Conservation (phyloP, 2,329 filamentous ascomycete species). For the Ophioceras dolichostomum region DNA sequence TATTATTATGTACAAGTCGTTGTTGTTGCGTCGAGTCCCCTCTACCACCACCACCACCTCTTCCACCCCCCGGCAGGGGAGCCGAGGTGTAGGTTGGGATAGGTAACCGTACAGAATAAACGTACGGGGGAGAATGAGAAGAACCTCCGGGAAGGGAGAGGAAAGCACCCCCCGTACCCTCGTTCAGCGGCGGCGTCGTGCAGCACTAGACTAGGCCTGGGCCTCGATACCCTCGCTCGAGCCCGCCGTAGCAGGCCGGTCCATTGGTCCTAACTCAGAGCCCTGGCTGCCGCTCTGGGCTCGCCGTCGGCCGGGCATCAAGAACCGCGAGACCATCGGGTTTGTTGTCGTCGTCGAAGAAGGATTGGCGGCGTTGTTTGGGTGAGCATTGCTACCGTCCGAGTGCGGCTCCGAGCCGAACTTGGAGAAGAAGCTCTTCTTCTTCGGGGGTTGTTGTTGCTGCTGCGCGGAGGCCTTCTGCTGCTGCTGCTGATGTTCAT, state of each 20-base stretch:
- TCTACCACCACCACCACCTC: too few species aligned
- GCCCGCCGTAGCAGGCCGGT: conserved; percentile 20
- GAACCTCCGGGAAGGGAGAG: too few species aligned
- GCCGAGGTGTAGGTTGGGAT: too few species aligned
- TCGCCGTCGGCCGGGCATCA: conserved; percentile 60
- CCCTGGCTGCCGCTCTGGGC: conserved; percentile 54
- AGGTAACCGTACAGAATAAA: too few species aligned
- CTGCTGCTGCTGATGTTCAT: conserved; percentile 31
- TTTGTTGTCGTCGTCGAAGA: conserved; percentile 15
- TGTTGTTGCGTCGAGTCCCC: too few species aligned
- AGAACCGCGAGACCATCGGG: conserved; percentile 42
- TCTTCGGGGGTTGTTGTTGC: conserved; percentile 52
- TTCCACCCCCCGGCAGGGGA: too few species aligned
- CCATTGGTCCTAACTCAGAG: conserved; percentile 50
- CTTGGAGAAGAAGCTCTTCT: conserved; percentile 67
- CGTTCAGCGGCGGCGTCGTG: too few species aligned
- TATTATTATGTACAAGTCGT: too few species aligned
- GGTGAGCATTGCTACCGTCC: conserved; percentile 11
- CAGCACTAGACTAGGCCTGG: too few species aligned
- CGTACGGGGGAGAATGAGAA: too few species aligned
- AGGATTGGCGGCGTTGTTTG: conserved; percentile 13
- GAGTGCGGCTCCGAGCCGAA: conserved; percentile 48
- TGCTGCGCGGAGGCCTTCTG: conserved; percentile 20
- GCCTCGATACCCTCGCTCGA: conserved; percentile 12
- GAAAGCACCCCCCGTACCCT: too few species aligned